Base-by-base conservation (phyloP, 2,329 filamentous ascomycete species). In the Elsinoe ampelina region DNA sequence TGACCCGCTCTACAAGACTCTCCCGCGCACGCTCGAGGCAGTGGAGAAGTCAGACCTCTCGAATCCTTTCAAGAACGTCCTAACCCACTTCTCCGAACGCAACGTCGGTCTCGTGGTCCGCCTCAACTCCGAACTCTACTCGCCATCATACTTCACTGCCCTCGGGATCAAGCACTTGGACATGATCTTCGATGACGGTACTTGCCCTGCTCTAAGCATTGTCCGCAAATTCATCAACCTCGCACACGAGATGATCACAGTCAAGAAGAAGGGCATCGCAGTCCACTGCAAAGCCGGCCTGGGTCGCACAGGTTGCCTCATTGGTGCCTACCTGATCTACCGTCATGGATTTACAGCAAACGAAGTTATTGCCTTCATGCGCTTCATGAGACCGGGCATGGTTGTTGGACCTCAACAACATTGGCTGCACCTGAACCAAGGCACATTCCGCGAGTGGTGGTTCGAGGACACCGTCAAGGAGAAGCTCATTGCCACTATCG, bases 101-200 rank as follows among this genome's bases (percentile, higher is more conserved):
- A 87, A 95, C 66, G 87, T 98, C 65, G 93, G 93, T 32, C 79
- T 98, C 2, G 92, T 98, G 2, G 93, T 98, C 41, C 86, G 93
- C 41, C 78, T 98, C 61, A 98, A 98, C 76, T 97, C 91, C 0
- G 87, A 91, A 63, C 81, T 98, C 6, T 98, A 98, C 77, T 95
- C 89, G 0, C 88, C 93, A 0, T 91, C 90, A n/a, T 96, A 92
- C 75, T 98, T 98, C 71, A 93, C 92, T 61, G 89, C 91, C 2
- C 78, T 98, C 54, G 92, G 92, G 30, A 97, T 98, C 67, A 85
- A 90, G 66, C 93, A 98, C 69, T 78, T 97, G 39, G 93, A 98
- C 74, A 98, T 98, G 93, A 97, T 98, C 67, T 98, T 98, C 68
- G 93, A 97, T 67, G 93, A 98, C 65, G 93, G 93, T 62, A 98